A percentile compares a stretch with the other conserved stretches of the same genome.
Evolutionary conservation across 352 stramenopile species (phyloP).

Genomic region (Globisporangium cylindrosporum): DNA sequence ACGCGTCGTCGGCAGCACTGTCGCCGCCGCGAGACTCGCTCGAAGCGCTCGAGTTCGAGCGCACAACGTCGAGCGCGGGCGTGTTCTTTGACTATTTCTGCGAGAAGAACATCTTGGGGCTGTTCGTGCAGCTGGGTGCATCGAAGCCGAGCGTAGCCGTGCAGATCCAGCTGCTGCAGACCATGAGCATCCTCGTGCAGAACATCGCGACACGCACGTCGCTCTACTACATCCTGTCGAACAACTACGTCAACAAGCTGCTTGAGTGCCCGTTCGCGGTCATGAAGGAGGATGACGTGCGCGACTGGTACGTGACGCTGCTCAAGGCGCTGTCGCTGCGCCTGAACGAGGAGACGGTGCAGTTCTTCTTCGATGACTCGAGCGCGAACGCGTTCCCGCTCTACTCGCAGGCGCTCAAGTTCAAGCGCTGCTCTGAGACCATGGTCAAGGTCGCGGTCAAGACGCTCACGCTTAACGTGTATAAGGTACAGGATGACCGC

Average conservation of each 20-base stretch:
- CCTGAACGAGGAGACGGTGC: constrained; percentile 86
- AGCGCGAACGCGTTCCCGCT: constrained; percentile 56
- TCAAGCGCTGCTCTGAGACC: constrained; percentile 69
- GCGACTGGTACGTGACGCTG: constrained; percentile 88
- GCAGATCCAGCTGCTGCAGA: constrained; percentile 93
- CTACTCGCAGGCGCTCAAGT: constrained; percentile 67
- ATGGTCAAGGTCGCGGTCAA: constrained; percentile 88
- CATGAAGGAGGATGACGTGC: constrained; percentile 76
- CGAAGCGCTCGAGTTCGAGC: constrained; percentile 21
- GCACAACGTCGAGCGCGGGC: constrained; percentile 30
- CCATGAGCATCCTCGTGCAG: constrained; percentile 90
- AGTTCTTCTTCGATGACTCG: constrained; percentile 84
- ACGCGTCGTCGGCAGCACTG: not conserved
- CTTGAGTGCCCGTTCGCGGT: constrained; percentile 77
- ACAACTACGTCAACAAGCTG: constrained; percentile 94
- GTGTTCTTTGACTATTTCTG: constrained; percentile 96
- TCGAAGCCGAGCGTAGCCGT: constrained; percentile 49
- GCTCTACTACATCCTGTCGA: constrained; percentile 94
- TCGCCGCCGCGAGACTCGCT: constrained; percentile 8
- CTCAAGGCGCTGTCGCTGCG: constrained; percentile 85
- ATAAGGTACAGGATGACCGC: constrained; percentile 72
- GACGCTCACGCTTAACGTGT: constrained; percentile 84
- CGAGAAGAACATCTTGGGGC: constrained; percentile 93
- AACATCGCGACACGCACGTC: constrained; percentile 88
- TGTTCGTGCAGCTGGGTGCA: constrained; percentile 86